Percentiles rank a stretch among this genome's conserved stretches.
phyloP scores from a whole-genome alignment of 176 grass and related monocot genomes.

The Aegilops umbellulata region DNA sequence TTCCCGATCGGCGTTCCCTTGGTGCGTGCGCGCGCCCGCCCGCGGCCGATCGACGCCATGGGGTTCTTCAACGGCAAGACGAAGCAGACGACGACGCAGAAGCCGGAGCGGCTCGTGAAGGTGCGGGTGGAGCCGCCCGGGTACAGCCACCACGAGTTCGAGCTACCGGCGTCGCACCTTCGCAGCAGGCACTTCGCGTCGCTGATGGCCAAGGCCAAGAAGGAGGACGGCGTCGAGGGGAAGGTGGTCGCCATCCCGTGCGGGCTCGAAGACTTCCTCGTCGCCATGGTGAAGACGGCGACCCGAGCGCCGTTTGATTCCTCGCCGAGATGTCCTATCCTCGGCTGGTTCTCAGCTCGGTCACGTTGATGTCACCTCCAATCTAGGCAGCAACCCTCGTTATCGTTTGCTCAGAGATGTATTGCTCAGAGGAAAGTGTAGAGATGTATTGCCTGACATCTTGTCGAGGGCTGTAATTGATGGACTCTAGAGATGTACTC shows the following conservation, averaged over 20 bases:
- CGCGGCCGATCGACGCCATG: neutral
- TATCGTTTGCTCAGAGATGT: too few species aligned
- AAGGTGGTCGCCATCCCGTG: neutral
- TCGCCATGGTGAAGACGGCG: neutral
- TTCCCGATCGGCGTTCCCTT: too few species aligned
- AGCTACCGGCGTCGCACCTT: slow-evolving; percentile 3
- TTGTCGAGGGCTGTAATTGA: too few species aligned
- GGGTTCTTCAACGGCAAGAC: neutral
- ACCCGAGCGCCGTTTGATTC: neutral
- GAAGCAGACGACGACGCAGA: neutral
- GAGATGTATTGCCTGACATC: too few species aligned
- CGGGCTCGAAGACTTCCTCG: neutral
- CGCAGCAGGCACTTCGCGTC: neutral
- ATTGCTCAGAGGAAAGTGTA: too few species aligned
- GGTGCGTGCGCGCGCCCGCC: too few species aligned
- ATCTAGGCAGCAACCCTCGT: neutral
- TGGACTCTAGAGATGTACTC: too few species aligned
- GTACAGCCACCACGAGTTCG: neutral
- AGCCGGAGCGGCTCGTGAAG: neutral
- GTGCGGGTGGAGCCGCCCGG: slow-evolving; percentile 5
- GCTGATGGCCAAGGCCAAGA: neutral
- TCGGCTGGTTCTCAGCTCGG: neutral
- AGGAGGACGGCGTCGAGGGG: neutral
- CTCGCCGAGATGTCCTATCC: neutral
- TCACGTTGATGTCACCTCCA: neutral